phyloP scores from a whole-genome alignment of 116 monocot species.

The Iris pallida region DNA sequence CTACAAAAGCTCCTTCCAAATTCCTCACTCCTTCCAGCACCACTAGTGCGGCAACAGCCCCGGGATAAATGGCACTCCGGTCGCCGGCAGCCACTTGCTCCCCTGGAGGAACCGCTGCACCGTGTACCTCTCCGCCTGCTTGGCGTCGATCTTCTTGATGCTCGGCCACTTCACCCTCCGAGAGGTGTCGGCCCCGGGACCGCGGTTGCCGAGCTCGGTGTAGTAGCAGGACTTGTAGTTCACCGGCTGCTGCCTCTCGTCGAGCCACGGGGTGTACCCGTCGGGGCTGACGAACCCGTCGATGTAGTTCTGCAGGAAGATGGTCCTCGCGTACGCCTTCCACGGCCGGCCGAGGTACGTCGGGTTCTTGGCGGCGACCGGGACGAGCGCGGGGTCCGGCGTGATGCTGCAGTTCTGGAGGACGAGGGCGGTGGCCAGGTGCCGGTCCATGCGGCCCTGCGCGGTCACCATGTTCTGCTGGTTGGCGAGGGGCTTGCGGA shows the following conservation, averaged over 20 bases:
- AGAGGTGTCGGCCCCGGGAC: slow-evolving; percentile 27
- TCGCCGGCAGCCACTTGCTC: slow-evolving; percentile 21
- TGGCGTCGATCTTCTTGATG: slow-evolving; percentile 26
- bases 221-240: slow-evolving; percentile 36
- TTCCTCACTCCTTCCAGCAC: neutral
- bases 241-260: slow-evolving; percentile 1
- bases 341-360: slow-evolving; percentile 49
- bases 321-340: slow-evolving; percentile 45
- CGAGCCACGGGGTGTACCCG: slow-evolving; percentile 44
- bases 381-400: slow-evolving; percentile 17
- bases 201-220: slow-evolving; percentile 44
- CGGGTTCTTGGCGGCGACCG: slow-evolving; percentile 1
- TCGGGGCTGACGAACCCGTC: slow-evolving; percentile 29
- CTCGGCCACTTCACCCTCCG: slow-evolving; percentile 42
- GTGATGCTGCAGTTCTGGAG: slow-evolving; percentile 44
- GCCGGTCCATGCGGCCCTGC: slow-evolving; percentile 34
- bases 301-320: slow-evolving; percentile 37
- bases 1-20: neutral
- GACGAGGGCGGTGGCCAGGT: slow-evolving; percentile 19
- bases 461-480: slow-evolving; percentile 57
- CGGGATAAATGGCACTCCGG: slow-evolving; percentile 45
- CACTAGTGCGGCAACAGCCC: slow-evolving; percentile 26
- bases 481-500: slow-evolving; percentile 32
- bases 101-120: slow-evolving; percentile 37
- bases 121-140: slow-evolving; percentile 31